Evolutionary conservation across 176 grass and related monocot genomes (phyloP).

Genomic region (Avena eriantha): DNA sequence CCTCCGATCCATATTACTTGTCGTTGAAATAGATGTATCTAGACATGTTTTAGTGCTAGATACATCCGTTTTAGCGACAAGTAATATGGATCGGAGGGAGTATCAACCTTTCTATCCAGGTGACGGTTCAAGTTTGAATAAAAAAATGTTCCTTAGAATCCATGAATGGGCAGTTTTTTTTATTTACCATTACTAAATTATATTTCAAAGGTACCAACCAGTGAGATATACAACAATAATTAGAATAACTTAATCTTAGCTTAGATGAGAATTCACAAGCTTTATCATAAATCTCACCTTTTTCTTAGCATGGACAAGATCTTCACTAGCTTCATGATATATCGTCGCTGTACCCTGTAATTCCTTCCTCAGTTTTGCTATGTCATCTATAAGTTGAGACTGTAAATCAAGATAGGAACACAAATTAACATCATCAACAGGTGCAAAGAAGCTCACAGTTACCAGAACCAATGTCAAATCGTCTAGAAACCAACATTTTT

Average conservation of each 20-base stretch:
- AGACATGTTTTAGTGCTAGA: no score
- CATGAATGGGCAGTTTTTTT: not conserved
- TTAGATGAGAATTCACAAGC: not conserved
- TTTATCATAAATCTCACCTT: slow-evolving; percentile 40
- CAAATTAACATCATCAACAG: slow-evolving; percentile 34
- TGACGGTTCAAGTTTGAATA: not conserved
- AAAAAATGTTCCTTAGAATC: not conserved
- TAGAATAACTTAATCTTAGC: slow-evolving; percentile 18
- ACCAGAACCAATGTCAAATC: slow-evolving; percentile 8
- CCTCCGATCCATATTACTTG: no score
- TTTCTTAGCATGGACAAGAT: slow-evolving; percentile 65
- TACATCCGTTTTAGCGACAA: no score
- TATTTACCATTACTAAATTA: not conserved
- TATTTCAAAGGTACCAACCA: slow-evolving; percentile 1
- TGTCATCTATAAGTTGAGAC: slow-evolving; percentile 61
- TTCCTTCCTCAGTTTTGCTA: slow-evolving; percentile 66
- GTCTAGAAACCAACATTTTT: slow-evolving; percentile 31
- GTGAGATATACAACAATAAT: not conserved
- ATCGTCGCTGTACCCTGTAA: slow-evolving; percentile 59
- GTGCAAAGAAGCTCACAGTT: slow-evolving; percentile 16
- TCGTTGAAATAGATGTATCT: no score
- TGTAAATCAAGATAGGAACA: slow-evolving; percentile 45
- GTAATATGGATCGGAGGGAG: no score
- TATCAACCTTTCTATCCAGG: slow-evolving; percentile 14
- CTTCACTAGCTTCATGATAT: slow-evolving; percentile 67